Conservation (phyloP, 2,329 filamentous ascomycete genomes). For the Escovopsis sp. region DNA sequence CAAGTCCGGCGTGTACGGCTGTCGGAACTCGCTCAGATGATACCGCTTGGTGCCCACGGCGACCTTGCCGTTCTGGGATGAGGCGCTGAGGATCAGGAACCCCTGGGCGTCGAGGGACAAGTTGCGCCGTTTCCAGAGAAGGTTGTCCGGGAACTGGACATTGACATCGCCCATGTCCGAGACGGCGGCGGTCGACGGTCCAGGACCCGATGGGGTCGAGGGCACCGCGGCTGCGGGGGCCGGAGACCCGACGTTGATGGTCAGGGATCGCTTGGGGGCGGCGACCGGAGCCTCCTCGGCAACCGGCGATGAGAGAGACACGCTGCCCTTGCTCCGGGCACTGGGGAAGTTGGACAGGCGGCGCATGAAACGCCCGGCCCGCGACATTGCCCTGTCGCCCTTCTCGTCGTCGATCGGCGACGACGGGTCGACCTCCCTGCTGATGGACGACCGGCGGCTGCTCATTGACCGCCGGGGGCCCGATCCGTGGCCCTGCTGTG, state of each 20-base stretch:
- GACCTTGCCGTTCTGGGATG: slow-evolving; percentile 37
- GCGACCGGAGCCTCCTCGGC: slow-evolving; percentile 28
- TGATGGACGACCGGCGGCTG: slow-evolving; percentile 40
- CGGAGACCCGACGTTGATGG: slow-evolving; percentile 3
- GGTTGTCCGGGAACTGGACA: slow-evolving; percentile 89
- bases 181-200: slow-evolving; percentile 27
- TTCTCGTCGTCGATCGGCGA: slow-evolving; percentile 31
- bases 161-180: slow-evolving; percentile 81
- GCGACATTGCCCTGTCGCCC: slow-evolving; percentile 33
- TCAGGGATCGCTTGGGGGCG: slow-evolving; percentile 8
- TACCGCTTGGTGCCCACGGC: slow-evolving; percentile 53
- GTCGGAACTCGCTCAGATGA: slow-evolving; percentile 70
- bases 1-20: slow-evolving; percentile 71
- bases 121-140: slow-evolving; percentile 90
- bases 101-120: slow-evolving; percentile 75
- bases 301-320: slow-evolving; percentile 34
- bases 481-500: slow-evolving; percentile 24
- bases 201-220: no score
- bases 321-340: slow-evolving; percentile 28
- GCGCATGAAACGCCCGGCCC: slow-evolving; percentile 43
- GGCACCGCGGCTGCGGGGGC: slow-evolving; percentile 9
- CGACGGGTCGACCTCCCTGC: slow-evolving; percentile 29
- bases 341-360: slow-evolving; percentile 40
- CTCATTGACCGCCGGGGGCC: slow-evolving; percentile 50
- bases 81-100: slow-evolving; percentile 60